Base-by-base conservation (phyloP, 768 basidiomycete species). In the Tricholoma bakamatsutake region DNA sequence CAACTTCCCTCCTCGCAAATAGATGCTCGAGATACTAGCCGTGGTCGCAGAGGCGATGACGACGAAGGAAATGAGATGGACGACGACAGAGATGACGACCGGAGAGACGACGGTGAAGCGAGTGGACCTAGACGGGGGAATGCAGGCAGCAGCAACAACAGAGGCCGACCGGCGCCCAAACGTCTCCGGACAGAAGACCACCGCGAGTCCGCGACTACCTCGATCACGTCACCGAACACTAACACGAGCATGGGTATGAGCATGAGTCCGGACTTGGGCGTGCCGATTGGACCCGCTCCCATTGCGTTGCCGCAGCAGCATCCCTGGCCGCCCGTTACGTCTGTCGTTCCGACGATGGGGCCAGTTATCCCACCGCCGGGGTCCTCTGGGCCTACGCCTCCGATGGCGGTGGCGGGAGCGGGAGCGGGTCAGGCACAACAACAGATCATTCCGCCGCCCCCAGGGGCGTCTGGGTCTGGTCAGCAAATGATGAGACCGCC, bases 171-270 rank as follows among this genome's bases (percentile, higher is more conserved):
- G 1, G 71, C 73, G 4, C 59, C 67, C 5, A 77, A 77, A 57
- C 65, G 76, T 8, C 67, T 60, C 24, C 67, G 74, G 27, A 66
- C 69, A 34, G 73, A 76, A 37, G 74, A 73, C 47, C 64, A 62
- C 10, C 34, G 58, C 65, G n/a, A 40, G 5, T 17, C 60, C 7
- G 10, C 54, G 31, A 45, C 51, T 10, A 27, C 55, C 24, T 15
- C 31, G 24, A 35, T 4, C 11, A 21, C 50, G 5, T 34, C 43
- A 8, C 40, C 34, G 33, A 42, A 15, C 33, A 21, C 18, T 31
- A 35, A 49, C 10, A 56, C 42, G 37, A 48, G 30, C 28, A 59
- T 50, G 54, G 47, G 54, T 33, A 47, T 52, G 37, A 28, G 34
- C 11, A 49, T 57, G 2, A 15, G 35, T 15, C 4, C 35, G 13